Evolutionary conservation across 108 stramenopile species (phyloP).

Genomic region (Bacterosira constricta): DNA sequence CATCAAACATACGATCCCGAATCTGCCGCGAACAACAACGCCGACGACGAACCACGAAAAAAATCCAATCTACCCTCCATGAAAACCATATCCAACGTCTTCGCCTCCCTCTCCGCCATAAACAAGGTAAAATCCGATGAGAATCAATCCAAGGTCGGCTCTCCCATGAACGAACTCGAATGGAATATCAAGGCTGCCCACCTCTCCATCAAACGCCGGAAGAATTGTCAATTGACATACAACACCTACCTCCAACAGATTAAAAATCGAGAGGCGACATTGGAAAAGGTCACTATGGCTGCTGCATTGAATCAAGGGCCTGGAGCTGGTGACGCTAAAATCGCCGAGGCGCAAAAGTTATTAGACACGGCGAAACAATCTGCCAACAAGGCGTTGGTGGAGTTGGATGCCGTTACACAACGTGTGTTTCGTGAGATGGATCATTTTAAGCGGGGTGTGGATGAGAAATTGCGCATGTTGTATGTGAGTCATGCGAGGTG

Average conservation of each 20-base stretch:
- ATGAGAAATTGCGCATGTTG: constrained; percentile 56
- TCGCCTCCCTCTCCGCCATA: constrained; percentile 62
- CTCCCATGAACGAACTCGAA: constrained; percentile 74
- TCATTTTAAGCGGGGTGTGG: constrained; percentile 67
- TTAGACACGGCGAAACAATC: constrained; percentile 35
- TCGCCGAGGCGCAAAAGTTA: constrained; percentile 42
- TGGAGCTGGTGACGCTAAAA: constrained; percentile 22
- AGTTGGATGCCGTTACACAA: constrained; percentile 70
- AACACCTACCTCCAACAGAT: constrained; percentile 69
- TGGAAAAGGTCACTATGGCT: constrained; percentile 53
- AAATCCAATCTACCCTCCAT: constrained; percentile 41
- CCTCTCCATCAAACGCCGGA: constrained; percentile 75
- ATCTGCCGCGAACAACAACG: constrained; percentile 4
- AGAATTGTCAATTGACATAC: constrained; percentile 70
- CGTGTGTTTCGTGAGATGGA: constrained; percentile 82
- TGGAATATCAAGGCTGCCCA: constrained; percentile 76
- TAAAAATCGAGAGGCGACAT: constrained; percentile 43
- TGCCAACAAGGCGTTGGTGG: constrained; percentile 52
- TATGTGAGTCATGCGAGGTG: constrained; percentile 73
- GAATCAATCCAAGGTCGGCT: constrained; percentile 73
- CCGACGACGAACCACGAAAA: neutral
- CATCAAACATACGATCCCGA: constrained; percentile 54
- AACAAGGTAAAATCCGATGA: constrained; percentile 74
- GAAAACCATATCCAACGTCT: constrained; percentile 49
- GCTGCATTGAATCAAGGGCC: constrained; percentile 42